Evolutionary conservation across 257 asterid genomes (phyloP).

Genomic region (Nicotiana attenuata): DNA sequence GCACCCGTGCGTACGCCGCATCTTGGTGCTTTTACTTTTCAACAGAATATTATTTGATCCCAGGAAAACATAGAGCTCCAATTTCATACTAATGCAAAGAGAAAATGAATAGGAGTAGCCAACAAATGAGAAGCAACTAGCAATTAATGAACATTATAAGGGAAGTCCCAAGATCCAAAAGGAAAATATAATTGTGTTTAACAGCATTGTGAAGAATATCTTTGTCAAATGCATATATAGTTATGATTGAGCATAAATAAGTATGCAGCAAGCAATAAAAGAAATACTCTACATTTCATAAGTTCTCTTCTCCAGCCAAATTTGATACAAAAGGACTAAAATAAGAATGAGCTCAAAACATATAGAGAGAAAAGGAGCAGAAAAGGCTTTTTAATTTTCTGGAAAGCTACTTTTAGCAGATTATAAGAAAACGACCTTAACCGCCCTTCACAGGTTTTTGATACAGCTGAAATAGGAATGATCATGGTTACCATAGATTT

Average conservation of each 20-base stretch:
- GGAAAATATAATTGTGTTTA: not conserved
- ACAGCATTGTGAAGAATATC: not conserved
- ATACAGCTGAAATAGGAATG: constrained; percentile 11
- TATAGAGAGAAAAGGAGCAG: not conserved
- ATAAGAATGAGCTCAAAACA: not conserved
- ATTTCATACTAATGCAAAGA: not conserved
- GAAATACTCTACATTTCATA: not conserved
- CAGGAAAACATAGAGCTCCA: not conserved
- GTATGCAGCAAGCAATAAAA: not conserved
- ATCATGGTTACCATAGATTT: not conserved
- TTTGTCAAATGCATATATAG: not conserved
- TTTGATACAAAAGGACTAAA: not conserved
- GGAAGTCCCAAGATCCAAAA: not conserved
- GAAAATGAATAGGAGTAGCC: not conserved
- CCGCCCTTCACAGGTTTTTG: not conserved
- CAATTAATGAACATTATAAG: not conserved
- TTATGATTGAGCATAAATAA: not conserved
- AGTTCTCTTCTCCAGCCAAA: not conserved
- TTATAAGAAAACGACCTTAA: constrained; percentile 5
- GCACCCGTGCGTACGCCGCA: constrained; percentile 7
- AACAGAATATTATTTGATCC: constrained; percentile 10
- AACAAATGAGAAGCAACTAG: not conserved
- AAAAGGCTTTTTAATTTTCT: not conserved
- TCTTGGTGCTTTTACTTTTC: constrained; percentile 4
- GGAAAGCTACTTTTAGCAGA: not conserved